phyloP scores from a whole-genome alignment of 352 stramenopile genomes.

The Phytophthora chlamydospora region DNA sequence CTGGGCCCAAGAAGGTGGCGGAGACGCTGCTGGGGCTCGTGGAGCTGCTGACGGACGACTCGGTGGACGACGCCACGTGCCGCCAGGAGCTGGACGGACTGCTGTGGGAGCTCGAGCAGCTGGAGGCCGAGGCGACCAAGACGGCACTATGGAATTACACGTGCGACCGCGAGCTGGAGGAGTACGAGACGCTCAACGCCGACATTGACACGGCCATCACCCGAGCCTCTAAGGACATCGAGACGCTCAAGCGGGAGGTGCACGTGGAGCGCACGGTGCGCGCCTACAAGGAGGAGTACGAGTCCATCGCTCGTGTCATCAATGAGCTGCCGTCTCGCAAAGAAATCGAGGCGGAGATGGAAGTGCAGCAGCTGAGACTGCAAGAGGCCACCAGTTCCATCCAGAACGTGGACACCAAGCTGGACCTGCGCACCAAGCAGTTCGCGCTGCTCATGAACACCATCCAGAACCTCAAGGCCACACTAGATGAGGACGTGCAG shows the following conservation, averaged over 20 bases:
- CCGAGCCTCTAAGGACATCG: conserved; percentile 73
- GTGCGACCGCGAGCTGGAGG: conserved; percentile 79
- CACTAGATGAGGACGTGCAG: conserved; percentile 68
- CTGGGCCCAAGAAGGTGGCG: conserved; percentile 79
- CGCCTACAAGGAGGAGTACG: conserved; percentile 90
- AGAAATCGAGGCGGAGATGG: conserved; percentile 65
- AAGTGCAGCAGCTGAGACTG: conserved; percentile 63
- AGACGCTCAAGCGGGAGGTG: conserved; percentile 79
- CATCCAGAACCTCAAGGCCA: conserved; percentile 86
- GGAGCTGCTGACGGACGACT: conserved; percentile 65
- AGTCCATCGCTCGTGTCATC: conserved; percentile 82
- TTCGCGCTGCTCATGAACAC: conserved; percentile 82
- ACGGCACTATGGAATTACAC: conserved; percentile 84
- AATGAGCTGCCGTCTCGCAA: conserved; percentile 79
- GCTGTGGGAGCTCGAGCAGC: conserved; percentile 88
- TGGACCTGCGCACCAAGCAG: conserved; percentile 80
- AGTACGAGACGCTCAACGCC: conserved; percentile 79
- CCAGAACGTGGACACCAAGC: conserved; percentile 58
- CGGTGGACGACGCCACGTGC: conserved; percentile 59
- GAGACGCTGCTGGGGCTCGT: conserved; percentile 75
- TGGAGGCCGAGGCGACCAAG: conserved; percentile 86
- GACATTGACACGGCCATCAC: conserved; percentile 81
- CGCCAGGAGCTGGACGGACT: conserved; percentile 76
- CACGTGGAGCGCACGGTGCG: conserved; percentile 76
- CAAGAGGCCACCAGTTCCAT: conserved; percentile 62